Evolutionary conservation across 371 early-diverging fungal species (phyloP), one percentile per base, ranked within the genome.

Genomic region (Apophysomyces elegans): DNA sequence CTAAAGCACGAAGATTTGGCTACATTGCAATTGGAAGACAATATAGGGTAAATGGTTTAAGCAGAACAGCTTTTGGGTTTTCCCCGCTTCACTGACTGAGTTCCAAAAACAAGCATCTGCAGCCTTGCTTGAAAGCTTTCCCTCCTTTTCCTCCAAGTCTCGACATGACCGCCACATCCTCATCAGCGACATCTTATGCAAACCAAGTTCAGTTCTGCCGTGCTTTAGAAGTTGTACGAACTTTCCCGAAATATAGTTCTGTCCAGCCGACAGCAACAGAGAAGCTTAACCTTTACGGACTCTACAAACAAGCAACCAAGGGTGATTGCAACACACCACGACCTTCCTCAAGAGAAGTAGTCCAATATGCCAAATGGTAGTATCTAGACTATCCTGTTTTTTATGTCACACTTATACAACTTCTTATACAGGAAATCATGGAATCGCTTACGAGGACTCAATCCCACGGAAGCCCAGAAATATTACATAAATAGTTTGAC

Each of bases 221-320:
- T 45, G 77, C 77, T 37, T 38, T 77, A 32, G 72, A 61, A 7
- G 71, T 77, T 12, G 72, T 77, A 1, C 72, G 72, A 2, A 59
- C 72, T 4, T 36, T 77, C 36, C 75, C 77, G 4, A 64, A 70
- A 59, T 46, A 60, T 14, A 67, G 72, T 37, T 18, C 57, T 5
- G 63, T 74, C 26, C 71, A 84, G 62, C 91, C 93, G 54, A 73
- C 71, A 62, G 84, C 92, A 76, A 78, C 83, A 54, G 88, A 89
- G 59, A 81, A 90, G 64, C 80, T 94, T 35, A 60, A 79, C 66
- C 80, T 94, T 3, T 95, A 94, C 78, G 88, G 80, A 11, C 77
- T 86, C 39, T 94, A 84, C 86, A 94, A 95, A 82, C 94, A 95
- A 71, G 86, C 84, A 9, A 86, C 79, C 37, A 75, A 80, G 39